Base-by-base conservation (phyloP, 2,329 filamentous ascomycete species). In the Coccinonectria pachysandricola region DNA sequence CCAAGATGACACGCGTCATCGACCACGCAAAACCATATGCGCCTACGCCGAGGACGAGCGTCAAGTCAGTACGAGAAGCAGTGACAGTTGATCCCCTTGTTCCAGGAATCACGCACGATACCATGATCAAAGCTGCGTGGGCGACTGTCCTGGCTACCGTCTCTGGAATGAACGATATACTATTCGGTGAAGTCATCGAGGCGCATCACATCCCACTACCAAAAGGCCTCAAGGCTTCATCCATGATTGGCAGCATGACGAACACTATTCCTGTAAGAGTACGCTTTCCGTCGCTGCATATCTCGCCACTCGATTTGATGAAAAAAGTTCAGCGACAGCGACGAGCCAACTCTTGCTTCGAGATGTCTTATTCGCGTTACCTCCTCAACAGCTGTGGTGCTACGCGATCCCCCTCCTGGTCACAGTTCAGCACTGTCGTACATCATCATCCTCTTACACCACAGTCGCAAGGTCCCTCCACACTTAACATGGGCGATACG, bases 101-200 rank as follows among this genome's bases (percentile, higher is more conserved):
- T 6, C 49, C 65, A 4, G 60, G 58, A 7, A 56, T 70, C 31
- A 54, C 57, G 0, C 65, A 67, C 19, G 64, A 68, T 31, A 62
- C 65, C 0, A 57, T 75, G 3, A 53, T 75, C 17, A 72, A 71
- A 43, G 62, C 67, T 0, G 69, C 69, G 0, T 76, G 71, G 69
- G 63, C 68, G 1, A 60, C 68, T 32, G 60, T 67, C 0, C 56
- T 76, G 6, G 63, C 66, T 0, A 64, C 58, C 13, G 47, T 72
- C 7, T 62, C 65, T 0, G 60, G 56, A 0, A 53, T 46, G 0
- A 49, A 58, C 5, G 71, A 75, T 21, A 59, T 75, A 6, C 56
- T 73, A 4, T 75, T 75, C 30, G 71, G 70, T 6, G 64, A 72
- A 39, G 48, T 65, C 3, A 52, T 71, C 9, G 60, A 64, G 8